Evolutionary conservation across 2,329 filamentous ascomycete genomes (phyloP).

Genomic region (Aspergillus viridinutans): DNA sequence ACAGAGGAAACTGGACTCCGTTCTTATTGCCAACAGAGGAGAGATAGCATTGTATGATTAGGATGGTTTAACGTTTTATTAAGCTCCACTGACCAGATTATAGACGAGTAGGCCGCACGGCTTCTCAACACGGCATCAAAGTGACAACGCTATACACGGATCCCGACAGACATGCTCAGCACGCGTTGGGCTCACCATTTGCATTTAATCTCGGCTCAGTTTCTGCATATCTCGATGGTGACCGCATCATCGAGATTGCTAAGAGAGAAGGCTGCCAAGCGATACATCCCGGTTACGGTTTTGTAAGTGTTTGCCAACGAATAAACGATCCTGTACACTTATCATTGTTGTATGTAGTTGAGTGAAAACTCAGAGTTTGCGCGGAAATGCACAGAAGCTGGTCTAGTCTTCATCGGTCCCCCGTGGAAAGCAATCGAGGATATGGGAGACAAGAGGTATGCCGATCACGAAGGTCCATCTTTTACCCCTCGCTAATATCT

Average conservation of each 20-base stretch:
- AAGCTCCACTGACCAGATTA: conserved; percentile 4
- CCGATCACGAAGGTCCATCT: neutral
- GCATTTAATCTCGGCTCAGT: conserved; percentile 79
- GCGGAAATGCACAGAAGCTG: conserved; percentile 79
- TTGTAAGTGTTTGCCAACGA: conserved; percentile 41
- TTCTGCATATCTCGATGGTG: conserved; percentile 86
- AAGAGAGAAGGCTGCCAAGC: conserved; percentile 83
- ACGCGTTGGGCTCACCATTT: conserved; percentile 79
- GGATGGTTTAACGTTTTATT: neutral
- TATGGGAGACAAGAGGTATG: conserved; percentile 87
- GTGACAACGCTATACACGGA: conserved; percentile 95
- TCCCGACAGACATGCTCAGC: conserved; percentile 80
- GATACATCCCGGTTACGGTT: conserved; percentile 95
- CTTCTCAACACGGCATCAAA: conserved; percentile 79
- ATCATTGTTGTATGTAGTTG: conserved; percentile 42
- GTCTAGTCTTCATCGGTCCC: conserved; percentile 90
- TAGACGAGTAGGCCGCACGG: conserved; percentile 80
- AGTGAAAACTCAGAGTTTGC: conserved; percentile 93
- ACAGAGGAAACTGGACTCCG: conserved; percentile 58
- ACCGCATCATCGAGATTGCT: conserved; percentile 84
- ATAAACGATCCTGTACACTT: neutral
- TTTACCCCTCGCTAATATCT: conserved; percentile 5
- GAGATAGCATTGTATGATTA: conserved; percentile 74
- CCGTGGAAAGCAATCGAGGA: conserved; percentile 69
- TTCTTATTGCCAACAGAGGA: conserved; percentile 93